Evolutionary conservation across 2,329 filamentous ascomycete species (phyloP).

Genomic region (Didymosphaeria variabile): DNA sequence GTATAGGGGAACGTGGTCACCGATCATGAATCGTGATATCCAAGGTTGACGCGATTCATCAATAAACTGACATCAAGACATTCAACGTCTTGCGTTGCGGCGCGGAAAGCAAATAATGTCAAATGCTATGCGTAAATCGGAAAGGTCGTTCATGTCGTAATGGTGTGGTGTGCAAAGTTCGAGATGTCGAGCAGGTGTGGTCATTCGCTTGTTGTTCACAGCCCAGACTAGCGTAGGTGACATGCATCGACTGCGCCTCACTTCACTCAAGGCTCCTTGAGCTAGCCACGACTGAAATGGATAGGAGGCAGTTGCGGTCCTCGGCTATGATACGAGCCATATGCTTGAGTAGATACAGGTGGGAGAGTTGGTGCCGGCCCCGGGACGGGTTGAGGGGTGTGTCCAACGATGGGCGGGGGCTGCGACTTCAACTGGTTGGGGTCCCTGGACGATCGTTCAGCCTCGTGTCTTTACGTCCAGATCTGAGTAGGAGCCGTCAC

Average conservation of each 20-base stretch:
- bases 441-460: slow-evolving; percentile 55
- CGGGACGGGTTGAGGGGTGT: slow-evolving; percentile 17
- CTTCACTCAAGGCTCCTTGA: slow-evolving; percentile 4
- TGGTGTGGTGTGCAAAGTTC: neutral
- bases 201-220: neutral
- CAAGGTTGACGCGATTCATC: slow-evolving; percentile 14
- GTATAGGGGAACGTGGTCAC: slow-evolving; percentile 9
- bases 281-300: slow-evolving; percentile 8
- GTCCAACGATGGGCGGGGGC: slow-evolving; percentile 33
- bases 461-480: slow-evolving; percentile 53
- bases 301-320: slow-evolving; percentile 12
- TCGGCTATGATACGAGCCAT: slow-evolving; percentile 3
- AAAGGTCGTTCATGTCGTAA: slow-evolving; percentile 11
- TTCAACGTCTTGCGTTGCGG: neutral
- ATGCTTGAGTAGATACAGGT: slow-evolving; percentile 7
- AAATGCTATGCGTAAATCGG: slow-evolving; percentile 15
- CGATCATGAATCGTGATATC: slow-evolving; percentile 14
- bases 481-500: slow-evolving; percentile 51
- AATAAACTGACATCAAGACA: slow-evolving; percentile 3
- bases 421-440: slow-evolving; percentile 39
- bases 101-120: slow-evolving; percentile 6
- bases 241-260: slow-evolving; percentile 10
- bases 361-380: slow-evolving; percentile 15
- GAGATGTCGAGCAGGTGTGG: neutral
- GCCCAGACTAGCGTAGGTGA: slow-evolving; percentile 1